Conservation (phyloP, 2,329 filamentous ascomycete species). For the Colletotrichum sansevieriae region DNA sequence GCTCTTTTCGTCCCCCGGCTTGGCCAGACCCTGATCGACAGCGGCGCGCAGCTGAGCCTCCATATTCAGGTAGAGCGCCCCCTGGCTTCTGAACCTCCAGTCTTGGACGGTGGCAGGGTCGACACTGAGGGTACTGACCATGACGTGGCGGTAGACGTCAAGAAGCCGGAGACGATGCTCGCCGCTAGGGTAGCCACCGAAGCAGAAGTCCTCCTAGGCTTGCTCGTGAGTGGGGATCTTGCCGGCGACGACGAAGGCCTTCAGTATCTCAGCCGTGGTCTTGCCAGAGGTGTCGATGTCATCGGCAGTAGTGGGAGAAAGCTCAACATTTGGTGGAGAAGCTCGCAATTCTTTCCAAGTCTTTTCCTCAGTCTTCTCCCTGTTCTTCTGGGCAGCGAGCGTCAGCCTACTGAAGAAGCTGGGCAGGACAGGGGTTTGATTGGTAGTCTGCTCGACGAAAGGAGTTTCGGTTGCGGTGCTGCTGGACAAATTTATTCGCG, state of each 20-base stretch:
- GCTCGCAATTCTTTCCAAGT: too few relatives aligned
- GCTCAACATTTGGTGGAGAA: neutral
- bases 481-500: too few relatives aligned
- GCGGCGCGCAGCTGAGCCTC: neutral
- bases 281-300: neutral
- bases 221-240: constrained; percentile 8
- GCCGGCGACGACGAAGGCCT: neutral
- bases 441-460: too few relatives aligned
- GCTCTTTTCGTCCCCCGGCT: neutral
- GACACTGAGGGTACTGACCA: neutral
- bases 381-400: too few relatives aligned
- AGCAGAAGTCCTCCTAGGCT: constrained; percentile 17
- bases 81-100: neutral
- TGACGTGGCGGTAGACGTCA: constrained; percentile 2
- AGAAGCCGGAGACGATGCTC: constrained; percentile 1
- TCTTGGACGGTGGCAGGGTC: neutral
- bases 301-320: neutral
- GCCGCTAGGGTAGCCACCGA: neutral
- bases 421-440: too few relatives aligned
- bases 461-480: too few relatives aligned
- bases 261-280: constrained; percentile 7
- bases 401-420: too few relatives aligned
- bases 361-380: too few relatives aligned
- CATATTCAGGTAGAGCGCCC: neutral
- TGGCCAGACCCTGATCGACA: neutral